phyloP scores from a whole-genome alignment of 73 alveolate genomes.

The Stentor roeselii region DNA sequence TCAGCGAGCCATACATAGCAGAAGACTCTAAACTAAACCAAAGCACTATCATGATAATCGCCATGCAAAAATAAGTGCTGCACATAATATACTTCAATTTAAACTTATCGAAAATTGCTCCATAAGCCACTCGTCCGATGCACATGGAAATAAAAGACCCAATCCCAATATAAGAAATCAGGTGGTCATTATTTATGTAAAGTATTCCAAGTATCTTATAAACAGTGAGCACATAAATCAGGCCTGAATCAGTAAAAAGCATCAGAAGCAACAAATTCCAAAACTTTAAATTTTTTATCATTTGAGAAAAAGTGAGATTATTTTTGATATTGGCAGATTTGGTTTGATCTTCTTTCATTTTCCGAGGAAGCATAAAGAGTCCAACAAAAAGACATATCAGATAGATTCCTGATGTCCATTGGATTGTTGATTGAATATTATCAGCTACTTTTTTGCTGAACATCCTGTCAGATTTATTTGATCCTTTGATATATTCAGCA shows the following conservation, averaged over 20 bases:
- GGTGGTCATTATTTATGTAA: background rate
- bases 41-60: background rate
- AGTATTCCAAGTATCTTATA: background rate
- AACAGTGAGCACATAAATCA: background rate
- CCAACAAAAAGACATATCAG: background rate
- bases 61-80: background rate
- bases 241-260: no score
- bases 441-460: background rate
- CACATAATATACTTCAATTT: background rate
- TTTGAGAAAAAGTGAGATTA: no score
- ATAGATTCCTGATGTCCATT: background rate
- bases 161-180: background rate
- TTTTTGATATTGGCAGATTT: background rate
- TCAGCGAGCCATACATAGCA: background rate
- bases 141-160: background rate
- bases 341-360: background rate
- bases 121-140: background rate
- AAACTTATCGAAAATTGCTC: background rate
- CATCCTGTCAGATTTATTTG: background rate
- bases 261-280: background rate
- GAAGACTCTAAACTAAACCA: background rate
- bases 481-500: background rate
- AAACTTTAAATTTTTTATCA: background rate
- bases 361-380: background rate
- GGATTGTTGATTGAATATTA: background rate